Evolutionary conservation across 2,329 filamentous ascomycete species (phyloP).

Genomic region (Sporothrix luriei): DNA sequence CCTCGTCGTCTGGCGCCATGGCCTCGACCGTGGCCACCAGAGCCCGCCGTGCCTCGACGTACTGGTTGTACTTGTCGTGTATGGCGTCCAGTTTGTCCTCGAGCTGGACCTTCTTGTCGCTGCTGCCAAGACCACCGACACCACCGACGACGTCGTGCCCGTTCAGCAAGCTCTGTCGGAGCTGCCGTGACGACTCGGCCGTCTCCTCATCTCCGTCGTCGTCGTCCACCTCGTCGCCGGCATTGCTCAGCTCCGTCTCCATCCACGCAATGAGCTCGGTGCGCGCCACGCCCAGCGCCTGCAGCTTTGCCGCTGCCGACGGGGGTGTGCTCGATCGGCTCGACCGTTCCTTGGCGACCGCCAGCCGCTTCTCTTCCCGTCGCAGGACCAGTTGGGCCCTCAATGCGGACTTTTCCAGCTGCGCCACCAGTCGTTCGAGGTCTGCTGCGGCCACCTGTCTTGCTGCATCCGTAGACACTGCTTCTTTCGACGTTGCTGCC

Average conservation of each 20-base stretch:
- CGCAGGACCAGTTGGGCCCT: slow-evolving; percentile 60
- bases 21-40: slow-evolving; percentile 46
- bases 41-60: slow-evolving; percentile 53
- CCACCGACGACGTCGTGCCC: slow-evolving; percentile 2
- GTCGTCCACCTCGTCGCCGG: slow-evolving; percentile 40
- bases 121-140: slow-evolving; percentile 18
- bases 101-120: slow-evolving; percentile 39
- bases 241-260: slow-evolving; percentile 61
- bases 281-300: slow-evolving; percentile 59
- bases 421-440: slow-evolving; percentile 52
- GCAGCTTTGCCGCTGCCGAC: slow-evolving; percentile 48
- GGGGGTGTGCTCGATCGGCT: slow-evolving; percentile 36
- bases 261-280: slow-evolving; percentile 67
- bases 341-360: slow-evolving; percentile 49
- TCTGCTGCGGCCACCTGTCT: slow-evolving; percentile 40
- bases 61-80: slow-evolving; percentile 57
- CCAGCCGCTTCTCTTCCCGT: slow-evolving; percentile 59
- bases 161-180: slow-evolving; percentile 34
- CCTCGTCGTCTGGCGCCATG: slow-evolving; percentile 7
- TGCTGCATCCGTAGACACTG: not conserved
- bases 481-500: not conserved
- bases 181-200: slow-evolving; percentile 34
- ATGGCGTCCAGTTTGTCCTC: slow-evolving; percentile 51
- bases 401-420: slow-evolving; percentile 61
- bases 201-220: slow-evolving; percentile 33